Evolutionary conservation across 441 rosid genomes (phyloP), one percentile per base, ranked within the genome.

Genomic region (Adansonia gregorii): DNA sequence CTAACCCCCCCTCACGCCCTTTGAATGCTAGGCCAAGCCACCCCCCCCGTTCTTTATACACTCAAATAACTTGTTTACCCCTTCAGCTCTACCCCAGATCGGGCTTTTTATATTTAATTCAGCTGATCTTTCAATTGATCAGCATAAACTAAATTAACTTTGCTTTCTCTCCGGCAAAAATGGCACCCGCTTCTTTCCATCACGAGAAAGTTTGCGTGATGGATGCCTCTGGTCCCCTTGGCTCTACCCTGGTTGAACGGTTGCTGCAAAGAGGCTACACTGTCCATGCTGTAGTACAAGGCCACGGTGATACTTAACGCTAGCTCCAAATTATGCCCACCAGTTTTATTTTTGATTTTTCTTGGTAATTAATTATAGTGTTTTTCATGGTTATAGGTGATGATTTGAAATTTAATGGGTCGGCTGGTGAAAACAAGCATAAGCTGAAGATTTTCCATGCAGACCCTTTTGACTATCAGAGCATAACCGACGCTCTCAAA

Each of bases 401-500:
- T 2, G 87, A 80, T 20, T 72, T 81, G 78, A 56, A 86, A 67
- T n/a, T 54, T 52, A 82, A 80, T 41, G 78, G 58, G 35, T 49
- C 74, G 45, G 55, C 22, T 43, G 1, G 45, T 31, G 82, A 83
- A 3, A 78, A 68, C 74, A 73, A 87, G 71, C 87, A 78, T 72
- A 88, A 79, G 66, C 72, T 91, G 75, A 87, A 81, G 82, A 72
- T 88, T 61, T 91, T 87, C 76, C 69, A 72, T 4, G 84, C 88
- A 11, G 95, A 91, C 63, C 90, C 88, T 2, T 91, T 91, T 73
- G 93, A 91, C 73, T 89, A 87, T 69, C 85, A 89, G 27, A 89
- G 92, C 80, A 82, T 91, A 3, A 58, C 79, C 41, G 90, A 85
- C 60, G 90, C 95, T 3, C 3, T 89, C 4, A 88, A 76, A 64